Percentiles rank a stretch among this genome's conserved stretches.
These are phyloP conservation scores for Blastosporella zonata DNA, from an alignment of 1,284 basidiomycete genomes.

Conservation along the genomic window DNA sequence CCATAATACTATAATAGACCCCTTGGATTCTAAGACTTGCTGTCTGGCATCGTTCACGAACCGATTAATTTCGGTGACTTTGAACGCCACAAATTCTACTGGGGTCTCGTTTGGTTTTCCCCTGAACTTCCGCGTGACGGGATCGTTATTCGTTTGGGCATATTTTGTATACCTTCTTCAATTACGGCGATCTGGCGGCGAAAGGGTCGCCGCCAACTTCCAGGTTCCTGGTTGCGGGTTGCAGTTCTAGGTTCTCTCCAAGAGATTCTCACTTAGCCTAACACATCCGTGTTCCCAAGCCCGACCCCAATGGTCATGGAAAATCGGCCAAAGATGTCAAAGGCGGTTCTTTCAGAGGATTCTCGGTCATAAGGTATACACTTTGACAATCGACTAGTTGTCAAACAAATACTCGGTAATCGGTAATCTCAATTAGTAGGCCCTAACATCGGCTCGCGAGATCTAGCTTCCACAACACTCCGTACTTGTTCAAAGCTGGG, in stretches of 20 bases:
- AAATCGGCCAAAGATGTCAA: conserved; percentile 26
- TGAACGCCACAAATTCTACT: conserved; percentile 19
- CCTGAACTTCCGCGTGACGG: conserved; percentile 13
- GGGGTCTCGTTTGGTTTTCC: conserved; percentile 2
- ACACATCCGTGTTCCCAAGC: conserved; percentile 19
- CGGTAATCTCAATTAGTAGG: conserved; percentile 25
- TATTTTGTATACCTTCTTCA: conserved; percentile 17
- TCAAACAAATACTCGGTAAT: conserved; percentile 29
- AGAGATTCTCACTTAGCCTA: conserved; percentile 15
- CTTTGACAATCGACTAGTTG: conserved; percentile 21
- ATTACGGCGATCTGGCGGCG: conserved; percentile 24
- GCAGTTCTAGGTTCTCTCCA: conserved; percentile 21
- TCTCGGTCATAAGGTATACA: conserved; percentile 18
- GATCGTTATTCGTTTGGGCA: conserved; percentile 16
- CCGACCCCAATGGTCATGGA: conserved; percentile 20
- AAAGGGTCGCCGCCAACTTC: conserved; percentile 20
- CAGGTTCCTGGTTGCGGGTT: conserved; percentile 20
- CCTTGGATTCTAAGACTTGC: background rate
- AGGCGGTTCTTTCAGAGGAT: conserved; percentile 21
- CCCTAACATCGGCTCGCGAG: conserved; percentile 26
- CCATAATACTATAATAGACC: background rate
- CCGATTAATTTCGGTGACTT: conserved; percentile 4
- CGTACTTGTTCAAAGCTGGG: conserved; percentile 17
- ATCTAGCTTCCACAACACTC: conserved; percentile 24
- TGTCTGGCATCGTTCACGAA: background rate